phyloP scores from a whole-genome alignment of 2,329 filamentous ascomycete genomes.

The Fusarium sarcochroum region DNA sequence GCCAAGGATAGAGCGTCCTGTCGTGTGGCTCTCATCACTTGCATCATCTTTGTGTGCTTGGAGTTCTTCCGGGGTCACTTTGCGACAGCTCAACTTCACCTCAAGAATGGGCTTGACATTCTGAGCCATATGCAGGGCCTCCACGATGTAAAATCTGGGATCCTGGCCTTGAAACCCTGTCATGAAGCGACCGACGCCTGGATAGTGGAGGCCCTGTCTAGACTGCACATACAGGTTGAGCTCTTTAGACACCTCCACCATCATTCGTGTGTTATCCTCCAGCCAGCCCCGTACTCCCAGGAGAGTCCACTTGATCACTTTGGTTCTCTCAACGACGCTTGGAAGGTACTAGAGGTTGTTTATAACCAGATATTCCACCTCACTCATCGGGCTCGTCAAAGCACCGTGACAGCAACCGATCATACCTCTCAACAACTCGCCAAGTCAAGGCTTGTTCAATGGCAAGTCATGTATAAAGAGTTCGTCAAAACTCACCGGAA shows the following conservation, averaged over 20 bases:
- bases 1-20: constrained; percentile 48
- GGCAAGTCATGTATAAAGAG: constrained; percentile 45
- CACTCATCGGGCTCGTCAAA: constrained; percentile 29
- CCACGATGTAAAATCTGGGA: constrained; percentile 48
- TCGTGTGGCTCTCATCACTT: constrained; percentile 55
- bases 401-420: constrained; percentile 3
- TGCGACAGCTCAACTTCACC: constrained; percentile 37
- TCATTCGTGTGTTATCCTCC: constrained; percentile 26
- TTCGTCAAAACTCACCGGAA: constrained; percentile 33
- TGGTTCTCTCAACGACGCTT: constrained; percentile 36
- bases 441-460: constrained; percentile 34
- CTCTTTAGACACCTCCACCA: constrained; percentile 41
- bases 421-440: constrained; percentile 28
- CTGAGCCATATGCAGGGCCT: constrained; percentile 57
- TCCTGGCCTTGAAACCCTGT: constrained; percentile 22
- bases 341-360: constrained; percentile 32
- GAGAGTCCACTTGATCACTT: constrained; percentile 11
- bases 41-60: constrained; percentile 38
- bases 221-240: constrained; percentile 49
- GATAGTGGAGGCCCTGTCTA: constrained; percentile 59
- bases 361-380: constrained; percentile 45
- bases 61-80: constrained; percentile 41
- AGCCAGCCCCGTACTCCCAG: constrained; percentile 13
- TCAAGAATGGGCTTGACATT: constrained; percentile 37
- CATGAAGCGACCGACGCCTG: constrained; percentile 56